phyloP scores from a whole-genome alignment of 805 yeast genomes.

The Lachancea cidri region DNA sequence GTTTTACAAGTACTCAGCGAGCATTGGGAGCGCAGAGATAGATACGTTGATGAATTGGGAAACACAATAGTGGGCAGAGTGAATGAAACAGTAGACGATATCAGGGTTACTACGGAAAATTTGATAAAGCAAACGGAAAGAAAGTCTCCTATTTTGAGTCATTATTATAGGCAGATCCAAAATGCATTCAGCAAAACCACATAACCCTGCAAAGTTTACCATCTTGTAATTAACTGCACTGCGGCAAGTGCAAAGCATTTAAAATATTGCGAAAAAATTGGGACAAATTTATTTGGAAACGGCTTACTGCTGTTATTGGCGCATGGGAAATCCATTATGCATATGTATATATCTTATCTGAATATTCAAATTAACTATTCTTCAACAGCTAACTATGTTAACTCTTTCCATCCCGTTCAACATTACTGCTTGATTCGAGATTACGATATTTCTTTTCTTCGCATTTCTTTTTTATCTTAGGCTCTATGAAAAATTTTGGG shows the following conservation, averaged over 20 bases:
- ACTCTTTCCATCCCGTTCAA: too few relatives aligned
- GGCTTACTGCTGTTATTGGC: neutral
- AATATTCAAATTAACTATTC: too few relatives aligned
- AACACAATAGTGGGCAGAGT: conserved; percentile 24
- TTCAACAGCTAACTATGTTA: too few relatives aligned
- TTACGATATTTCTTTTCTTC: neutral
- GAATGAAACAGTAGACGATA: conserved; percentile 30
- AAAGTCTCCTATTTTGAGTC: conserved; percentile 15
- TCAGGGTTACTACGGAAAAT: conserved; percentile 20
- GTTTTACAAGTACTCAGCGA: conserved; percentile 52
- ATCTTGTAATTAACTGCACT: neutral
- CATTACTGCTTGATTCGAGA: too few relatives aligned
- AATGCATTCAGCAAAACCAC: conserved; percentile 12
- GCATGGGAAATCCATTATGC: neutral
- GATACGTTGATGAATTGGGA: conserved; percentile 27
- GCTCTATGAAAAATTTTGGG: neutral
- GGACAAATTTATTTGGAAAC: neutral
- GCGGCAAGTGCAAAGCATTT: neutral
- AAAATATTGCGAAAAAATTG: neutral
- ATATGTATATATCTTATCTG: too few relatives aligned
- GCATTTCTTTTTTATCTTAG: too few relatives aligned
- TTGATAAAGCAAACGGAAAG: conserved; percentile 25
- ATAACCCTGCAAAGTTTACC: neutral
- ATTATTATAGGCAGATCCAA: conserved; percentile 14
- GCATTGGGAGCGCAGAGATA: conserved; percentile 27